Conservation (phyloP, 257 asterid species). For the Avicennia marina region DNA sequence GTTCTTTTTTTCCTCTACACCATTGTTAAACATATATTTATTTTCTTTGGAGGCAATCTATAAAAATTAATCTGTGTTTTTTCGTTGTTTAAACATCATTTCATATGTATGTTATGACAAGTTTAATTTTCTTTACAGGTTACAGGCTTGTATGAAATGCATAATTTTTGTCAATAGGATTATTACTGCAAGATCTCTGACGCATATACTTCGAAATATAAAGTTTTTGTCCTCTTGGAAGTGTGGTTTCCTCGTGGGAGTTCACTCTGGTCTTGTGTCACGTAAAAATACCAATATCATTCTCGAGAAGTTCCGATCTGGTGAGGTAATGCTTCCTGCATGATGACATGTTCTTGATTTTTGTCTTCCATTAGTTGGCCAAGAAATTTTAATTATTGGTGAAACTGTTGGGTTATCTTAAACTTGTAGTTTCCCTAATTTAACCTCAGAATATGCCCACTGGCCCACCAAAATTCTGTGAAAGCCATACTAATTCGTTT, state of each 20-base stretch:
- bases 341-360: slow-evolving; percentile 7
- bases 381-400: background rate
- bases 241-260: slow-evolving; percentile 87
- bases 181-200: slow-evolving; percentile 83
- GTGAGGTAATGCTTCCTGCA: slow-evolving; percentile 64
- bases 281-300: slow-evolving; percentile 55
- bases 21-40: too few relatives aligned
- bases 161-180: slow-evolving; percentile 90
- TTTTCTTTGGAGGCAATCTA: too few relatives aligned
- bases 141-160: slow-evolving; percentile 82
- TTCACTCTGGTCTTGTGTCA: slow-evolving; percentile 69
- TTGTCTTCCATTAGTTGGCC: slow-evolving; percentile 4
- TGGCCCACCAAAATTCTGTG: background rate
- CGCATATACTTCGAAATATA: slow-evolving; percentile 54
- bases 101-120: background rate
- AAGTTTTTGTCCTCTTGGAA: slow-evolving; percentile 75
- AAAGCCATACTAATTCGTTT: background rate
- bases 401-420: slow-evolving; percentile 6
- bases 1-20: too few relatives aligned
- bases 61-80: too few relatives aligned
- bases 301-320: slow-evolving; percentile 84
- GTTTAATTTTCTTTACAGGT: slow-evolving; percentile 49
- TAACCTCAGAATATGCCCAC: too few relatives aligned
- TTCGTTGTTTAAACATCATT: background rate
- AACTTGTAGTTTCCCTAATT: slow-evolving; percentile 13